Base-by-base conservation (phyloP, 306 rosid species). In the Heteromeles arbutifolia region DNA sequence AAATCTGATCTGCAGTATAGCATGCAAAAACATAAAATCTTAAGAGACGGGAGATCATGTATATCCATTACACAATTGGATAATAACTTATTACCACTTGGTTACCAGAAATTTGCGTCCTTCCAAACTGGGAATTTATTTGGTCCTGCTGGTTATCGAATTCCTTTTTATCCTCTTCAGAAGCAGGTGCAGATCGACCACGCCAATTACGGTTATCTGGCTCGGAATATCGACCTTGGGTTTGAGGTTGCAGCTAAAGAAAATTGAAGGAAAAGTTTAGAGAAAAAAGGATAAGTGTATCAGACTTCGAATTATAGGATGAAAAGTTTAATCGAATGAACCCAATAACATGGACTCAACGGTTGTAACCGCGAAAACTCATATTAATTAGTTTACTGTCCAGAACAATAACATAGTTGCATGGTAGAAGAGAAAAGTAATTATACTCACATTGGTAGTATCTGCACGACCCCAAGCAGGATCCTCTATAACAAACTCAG, bases 181-280 rank as follows among this genome's bases (percentile, higher is more conserved):
- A 78, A 8, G 53, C 74, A 65, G 80, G 80, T 34, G 69, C 82
- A 39, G 87, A 74, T 57, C 85, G 80, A 71, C 82, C 85, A 39
- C 67, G 85, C 87, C 87, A 84, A 70, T 84, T 82, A 39, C 82
- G 82, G 58, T 74, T 74, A 52, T 84, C 87, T 63, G 80, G 70
- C 81, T 84, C 85, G 24, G 77, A 70, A 79, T 77, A 69, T 69
- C 74, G 87, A 69, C 65, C 45, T 77, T 77, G 80, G 54, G 73
- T 58, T 77, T 77, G 84, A 22, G 78, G 41, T 78, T 77, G 84
- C 78, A 5, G 68, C 82, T 81, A 41, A 74, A 18, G 67, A 39
- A 4, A 19, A 28, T 54, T 25, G n/a, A 64, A 71, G 58, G 12
- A 6, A 31, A 39, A 37, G 53, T 72, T 12, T 43, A 69, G 12